phyloP scores from a whole-genome alignment of 108 stramenopile species.

The Bacterosira constricta region DNA sequence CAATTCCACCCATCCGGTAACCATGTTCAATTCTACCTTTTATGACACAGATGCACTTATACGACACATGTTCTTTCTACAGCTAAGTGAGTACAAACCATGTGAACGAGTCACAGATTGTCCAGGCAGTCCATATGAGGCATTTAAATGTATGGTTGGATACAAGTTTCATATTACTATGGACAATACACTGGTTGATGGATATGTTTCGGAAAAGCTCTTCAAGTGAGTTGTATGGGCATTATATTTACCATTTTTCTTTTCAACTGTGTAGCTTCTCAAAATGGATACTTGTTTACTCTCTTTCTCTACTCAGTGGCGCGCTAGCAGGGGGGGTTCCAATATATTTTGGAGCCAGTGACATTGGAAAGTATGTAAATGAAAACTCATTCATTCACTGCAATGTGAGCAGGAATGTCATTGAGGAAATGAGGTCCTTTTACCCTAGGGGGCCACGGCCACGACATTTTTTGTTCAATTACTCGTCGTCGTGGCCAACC shows the following conservation, averaged over 20 bases:
- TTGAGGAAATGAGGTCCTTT: constrained; percentile 20
- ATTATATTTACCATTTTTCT: not conserved
- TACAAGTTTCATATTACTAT: constrained; percentile 27
- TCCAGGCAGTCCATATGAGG: constrained; percentile 4
- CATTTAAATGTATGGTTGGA: constrained; percentile 19
- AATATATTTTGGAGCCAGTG: constrained; percentile 27
- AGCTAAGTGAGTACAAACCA: constrained; percentile 22
- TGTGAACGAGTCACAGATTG: constrained; percentile 12
- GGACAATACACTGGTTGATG: constrained; percentile 19
- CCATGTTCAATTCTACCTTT: constrained; percentile 9
- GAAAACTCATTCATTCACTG: constrained; percentile 7
- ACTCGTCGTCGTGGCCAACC: constrained; percentile 7
- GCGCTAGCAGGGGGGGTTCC: constrained; percentile 20
- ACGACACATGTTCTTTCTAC: constrained; percentile 17
- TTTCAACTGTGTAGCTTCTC: not conserved
- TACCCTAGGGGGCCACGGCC: constrained; percentile 12
- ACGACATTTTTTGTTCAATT: constrained; percentile 10
- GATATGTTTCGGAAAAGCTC: constrained; percentile 21
- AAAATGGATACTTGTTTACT: not conserved
- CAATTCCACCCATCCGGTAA: not conserved
- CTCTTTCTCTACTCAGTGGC: not conserved
- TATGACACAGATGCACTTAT: constrained; percentile 27
- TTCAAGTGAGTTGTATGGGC: constrained; percentile 19
- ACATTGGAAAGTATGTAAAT: constrained; percentile 16
- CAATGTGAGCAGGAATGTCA: constrained; percentile 10